These are phyloP conservation scores for Truncatella angustata DNA, from an alignment of 2,329 filamentous ascomycete genomes.

Conservation along the genomic window DNA sequence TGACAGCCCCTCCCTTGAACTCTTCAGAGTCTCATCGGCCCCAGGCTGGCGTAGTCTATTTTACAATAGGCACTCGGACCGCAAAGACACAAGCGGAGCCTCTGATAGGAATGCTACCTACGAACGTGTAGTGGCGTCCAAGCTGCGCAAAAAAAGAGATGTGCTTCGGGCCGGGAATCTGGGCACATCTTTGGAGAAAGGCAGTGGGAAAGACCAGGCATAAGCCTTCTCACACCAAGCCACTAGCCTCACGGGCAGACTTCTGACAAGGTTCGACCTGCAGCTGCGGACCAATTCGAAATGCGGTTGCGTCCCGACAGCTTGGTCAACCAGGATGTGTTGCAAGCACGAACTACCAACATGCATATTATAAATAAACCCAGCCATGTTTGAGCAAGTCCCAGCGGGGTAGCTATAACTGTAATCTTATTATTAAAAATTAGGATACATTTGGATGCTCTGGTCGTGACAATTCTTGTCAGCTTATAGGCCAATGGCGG, in stretches of 20 bases:
- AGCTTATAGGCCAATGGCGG: too few species aligned
- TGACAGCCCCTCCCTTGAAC: neutral
- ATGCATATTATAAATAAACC: neutral
- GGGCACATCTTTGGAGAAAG: neutral
- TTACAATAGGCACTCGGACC: neutral
- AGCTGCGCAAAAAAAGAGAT: neutral
- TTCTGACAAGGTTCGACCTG: neutral
- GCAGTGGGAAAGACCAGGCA: neutral
- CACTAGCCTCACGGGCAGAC: neutral
- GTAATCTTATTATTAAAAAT: neutral
- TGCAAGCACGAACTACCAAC: neutral
- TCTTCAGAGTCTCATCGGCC: neutral
- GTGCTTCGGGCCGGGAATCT: neutral
- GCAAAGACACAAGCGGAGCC: neutral
- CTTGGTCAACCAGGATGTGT: neutral
- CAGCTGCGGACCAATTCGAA: neutral
- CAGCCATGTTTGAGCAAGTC: neutral
- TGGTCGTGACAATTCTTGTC: neutral
- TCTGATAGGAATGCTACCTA: neutral
- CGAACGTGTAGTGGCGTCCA: neutral
- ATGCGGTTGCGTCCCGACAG: neutral
- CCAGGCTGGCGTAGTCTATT: constrained; percentile 12
- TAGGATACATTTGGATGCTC: neutral
- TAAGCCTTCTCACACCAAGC: neutral
- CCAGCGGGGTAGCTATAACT: neutral